A percentile compares a stretch with the other conserved stretches of the same genome.
These are phyloP conservation scores for Pythium dissimile DNA, from an alignment of 352 stramenopile genomes.

Conservation along the genomic window DNA sequence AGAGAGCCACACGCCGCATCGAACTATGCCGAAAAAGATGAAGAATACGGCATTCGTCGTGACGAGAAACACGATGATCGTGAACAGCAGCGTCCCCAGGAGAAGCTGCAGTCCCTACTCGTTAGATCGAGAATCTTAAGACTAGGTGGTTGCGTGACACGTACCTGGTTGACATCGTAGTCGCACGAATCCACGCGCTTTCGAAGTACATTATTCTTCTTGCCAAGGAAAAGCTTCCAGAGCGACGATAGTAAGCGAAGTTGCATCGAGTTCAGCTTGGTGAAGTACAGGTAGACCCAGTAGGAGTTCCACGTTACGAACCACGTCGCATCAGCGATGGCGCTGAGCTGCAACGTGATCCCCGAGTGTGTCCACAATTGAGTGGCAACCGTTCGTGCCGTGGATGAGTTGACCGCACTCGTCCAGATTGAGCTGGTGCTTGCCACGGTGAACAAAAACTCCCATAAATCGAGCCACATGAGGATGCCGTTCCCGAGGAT, in stretches of 20 bases:
- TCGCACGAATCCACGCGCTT: conserved; percentile 92
- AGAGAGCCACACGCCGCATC: conserved; percentile 38
- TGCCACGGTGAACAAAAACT: conserved; percentile 36
- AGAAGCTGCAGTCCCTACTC: conserved; percentile 56
- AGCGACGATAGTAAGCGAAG: conserved; percentile 79
- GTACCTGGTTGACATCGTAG: conserved; percentile 90
- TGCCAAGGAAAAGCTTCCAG: conserved; percentile 92
- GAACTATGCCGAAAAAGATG: conserved; percentile 87
- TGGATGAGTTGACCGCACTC: not conserved
- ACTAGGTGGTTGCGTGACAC: not conserved
- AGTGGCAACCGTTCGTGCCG: not conserved
- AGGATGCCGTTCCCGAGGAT: conserved; percentile 85
- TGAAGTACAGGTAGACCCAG: conserved; percentile 86
- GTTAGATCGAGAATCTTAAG: not conserved
- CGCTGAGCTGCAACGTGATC: conserved; percentile 67
- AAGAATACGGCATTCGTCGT: conserved; percentile 94
- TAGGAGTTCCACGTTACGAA: conserved; percentile 84
- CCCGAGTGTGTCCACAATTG: conserved; percentile 33
- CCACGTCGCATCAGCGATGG: conserved; percentile 67
- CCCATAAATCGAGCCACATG: conserved; percentile 76
- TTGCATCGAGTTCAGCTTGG: conserved; percentile 81
- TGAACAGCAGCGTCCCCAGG: conserved; percentile 92
- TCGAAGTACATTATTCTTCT: conserved; percentile 93
- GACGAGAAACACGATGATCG: conserved; percentile 90
- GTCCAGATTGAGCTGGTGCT: conserved; percentile 18